Evolutionary conservation across 148 eudicot species (phyloP), one percentile per base, ranked within the genome.

Genomic region (Rhododendron vialii): DNA sequence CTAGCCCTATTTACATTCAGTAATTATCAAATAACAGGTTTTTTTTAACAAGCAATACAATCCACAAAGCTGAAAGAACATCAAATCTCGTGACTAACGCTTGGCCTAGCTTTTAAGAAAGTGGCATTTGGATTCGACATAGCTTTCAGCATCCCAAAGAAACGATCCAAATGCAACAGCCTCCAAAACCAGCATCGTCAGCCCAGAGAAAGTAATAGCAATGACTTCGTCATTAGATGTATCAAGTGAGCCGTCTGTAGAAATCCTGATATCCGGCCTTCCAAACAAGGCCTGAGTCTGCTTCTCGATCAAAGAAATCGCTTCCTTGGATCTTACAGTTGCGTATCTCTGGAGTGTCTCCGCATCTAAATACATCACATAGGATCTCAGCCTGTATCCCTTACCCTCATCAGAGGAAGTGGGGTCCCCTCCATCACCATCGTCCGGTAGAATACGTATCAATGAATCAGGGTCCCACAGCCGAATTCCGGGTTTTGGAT

Each of bases 231-330:
- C 99, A 77, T 87, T 92, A 3, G 91, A 86, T 0, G 96, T 84
- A 89, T 92, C 95, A 38, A 97, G 86, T 6, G 94, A 81, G 71
- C 96, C 98, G 83, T 92, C 95, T 5, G 90, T 91, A 4, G 87
- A 47, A n/a, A 94, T 88, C 86, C 30, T 91, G 61, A 97, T 93
- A 89, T 95, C 98, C 0, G 99, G 99, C 84, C 91, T 95, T 51
- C 99, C 99, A 83, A 97, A 97, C 88, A 97, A 87, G 22, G 98
- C 95, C 86, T 95, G 99, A 2, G 99, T 97, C 85, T 97, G 99
- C 91, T 90, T 95, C 83, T 97, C 99, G 5, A 97, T 95, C 90
- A 95, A 87, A 26, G 98, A 93, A 65, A 94, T 86, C 6, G 98
- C 96, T 92, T 95, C 99, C 77, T 89, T 93, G 6, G 99, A 97